These are phyloP conservation scores for Colletotrichum echinochloae DNA, from an alignment of 2,329 filamentous ascomycete genomes.

Conservation along the genomic window DNA sequence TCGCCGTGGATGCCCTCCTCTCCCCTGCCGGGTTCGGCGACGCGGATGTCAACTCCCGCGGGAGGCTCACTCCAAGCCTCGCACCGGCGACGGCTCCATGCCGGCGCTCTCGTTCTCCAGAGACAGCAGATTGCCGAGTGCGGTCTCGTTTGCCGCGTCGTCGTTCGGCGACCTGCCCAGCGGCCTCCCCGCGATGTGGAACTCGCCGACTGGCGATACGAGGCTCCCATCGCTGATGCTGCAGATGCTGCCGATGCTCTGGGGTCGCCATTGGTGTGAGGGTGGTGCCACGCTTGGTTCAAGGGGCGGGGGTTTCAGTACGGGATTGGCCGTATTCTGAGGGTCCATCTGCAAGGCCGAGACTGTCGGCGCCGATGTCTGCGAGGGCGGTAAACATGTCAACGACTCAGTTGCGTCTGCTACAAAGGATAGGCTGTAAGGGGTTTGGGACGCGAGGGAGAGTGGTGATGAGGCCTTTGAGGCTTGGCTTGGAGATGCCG, in stretches of 20 bases:
- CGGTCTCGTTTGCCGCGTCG: slow-evolving; percentile 47
- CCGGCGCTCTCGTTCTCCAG: slow-evolving; percentile 46
- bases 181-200: slow-evolving; percentile 11
- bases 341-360: slow-evolving; percentile 15
- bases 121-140: slow-evolving; percentile 50
- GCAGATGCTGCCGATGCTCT: slow-evolving; percentile 20
- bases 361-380: neutral
- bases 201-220: slow-evolving; percentile 4
- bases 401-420: neutral
- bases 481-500: slow-evolving; percentile 2
- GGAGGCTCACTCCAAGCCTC: slow-evolving; percentile 13
- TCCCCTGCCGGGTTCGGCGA: slow-evolving; percentile 9
- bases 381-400: neutral
- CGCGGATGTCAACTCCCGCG: slow-evolving; percentile 21
- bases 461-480: neutral
- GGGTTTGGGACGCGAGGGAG: neutral
- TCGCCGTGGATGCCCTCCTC: neutral
- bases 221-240: slow-evolving; percentile 23
- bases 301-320: slow-evolving; percentile 11
- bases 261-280: slow-evolving; percentile 20
- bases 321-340: neutral
- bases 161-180: slow-evolving; percentile 1
- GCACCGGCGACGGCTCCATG: neutral
- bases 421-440: neutral
- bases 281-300: slow-evolving; percentile 15